A percentile compares a stretch with the other conserved stretches of the same genome.
phyloP scores from a whole-genome alignment of 2,329 filamentous ascomycete species.

The Hypoxylon sp. region DNA sequence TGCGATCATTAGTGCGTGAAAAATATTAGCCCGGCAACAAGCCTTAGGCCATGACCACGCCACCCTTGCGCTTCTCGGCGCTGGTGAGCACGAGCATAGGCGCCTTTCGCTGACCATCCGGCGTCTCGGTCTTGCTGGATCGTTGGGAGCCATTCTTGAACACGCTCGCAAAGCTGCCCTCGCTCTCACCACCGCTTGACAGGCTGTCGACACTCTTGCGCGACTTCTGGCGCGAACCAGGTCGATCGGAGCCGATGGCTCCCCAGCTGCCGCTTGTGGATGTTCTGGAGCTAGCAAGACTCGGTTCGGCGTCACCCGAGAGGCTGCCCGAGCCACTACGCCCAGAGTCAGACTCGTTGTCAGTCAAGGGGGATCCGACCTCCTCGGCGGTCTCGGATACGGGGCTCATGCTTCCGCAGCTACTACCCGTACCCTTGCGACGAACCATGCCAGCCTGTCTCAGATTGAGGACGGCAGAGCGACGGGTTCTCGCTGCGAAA shows the following conservation, averaged over 20 bases:
- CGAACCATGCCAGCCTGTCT: slow-evolving; percentile 89
- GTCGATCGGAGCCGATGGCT: slow-evolving; percentile 87
- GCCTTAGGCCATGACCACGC: slow-evolving; percentile 42
- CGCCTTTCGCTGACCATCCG: slow-evolving; percentile 76
- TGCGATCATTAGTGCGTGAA: slow-evolving; percentile 45
- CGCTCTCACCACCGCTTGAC: slow-evolving; percentile 65
- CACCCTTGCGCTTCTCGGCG: slow-evolving; percentile 87
- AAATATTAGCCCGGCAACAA: slow-evolving; percentile 27
- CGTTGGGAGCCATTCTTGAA: slow-evolving; percentile 67
- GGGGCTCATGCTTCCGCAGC: slow-evolving; percentile 82
- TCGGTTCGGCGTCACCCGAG: slow-evolving; percentile 74
- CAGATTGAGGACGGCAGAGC: slow-evolving; percentile 89
- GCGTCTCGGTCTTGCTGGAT: slow-evolving; percentile 63
- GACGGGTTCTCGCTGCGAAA: slow-evolving; percentile 90
- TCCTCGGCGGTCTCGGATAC: slow-evolving; percentile 81
- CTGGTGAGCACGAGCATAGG: slow-evolving; percentile 88
- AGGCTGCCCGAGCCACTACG: slow-evolving; percentile 82
- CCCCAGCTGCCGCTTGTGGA: slow-evolving; percentile 76
- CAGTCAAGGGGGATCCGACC: slow-evolving; percentile 72
- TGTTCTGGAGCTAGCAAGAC: slow-evolving; percentile 77
- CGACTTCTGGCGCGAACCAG: slow-evolving; percentile 73
- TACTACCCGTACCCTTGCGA: slow-evolving; percentile 77
- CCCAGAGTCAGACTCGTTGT: slow-evolving; percentile 77
- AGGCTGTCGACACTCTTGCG: slow-evolving; percentile 71
- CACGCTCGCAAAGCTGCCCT: slow-evolving; percentile 72